Evolutionary conservation across 164 flowering plant genomes (phyloP), one percentile per base, ranked within the genome.

Genomic region (Nymphaea colorata): DNA sequence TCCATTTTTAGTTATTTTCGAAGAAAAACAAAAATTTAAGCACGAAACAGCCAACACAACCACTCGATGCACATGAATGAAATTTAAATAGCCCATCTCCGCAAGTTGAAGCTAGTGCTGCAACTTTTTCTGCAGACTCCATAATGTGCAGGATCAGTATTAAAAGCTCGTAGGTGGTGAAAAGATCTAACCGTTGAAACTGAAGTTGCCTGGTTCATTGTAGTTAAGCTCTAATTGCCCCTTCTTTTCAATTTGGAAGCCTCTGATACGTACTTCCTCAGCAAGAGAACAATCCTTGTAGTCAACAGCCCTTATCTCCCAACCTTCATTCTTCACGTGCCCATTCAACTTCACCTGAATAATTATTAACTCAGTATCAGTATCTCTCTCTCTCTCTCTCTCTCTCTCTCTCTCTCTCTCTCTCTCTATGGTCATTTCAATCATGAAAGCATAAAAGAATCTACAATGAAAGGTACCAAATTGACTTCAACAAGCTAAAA

Each of bases 191-290:
- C 57, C 57, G 3, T 51, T 76, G 75, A 81, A 78, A 67, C 60
- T 16, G 66, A 81, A 85, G 61, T 84, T 86, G 70, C 92, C 96
- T 12, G 95, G 86, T 71, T 83, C 78, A 3, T 11, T 66, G 62
- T 75, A 86, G 41, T 73, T 82, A 76, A 73, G 72, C 61, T 93
- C 96, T 71, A 83, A 59, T 76, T 90, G 92, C 73, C 86, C 95
- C 6, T 81, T 70, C 76, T 89, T 91, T 65, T 85, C 81, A 67
- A 93, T 75, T 69, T 71, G 81, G 80, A 93, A 93, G 47, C 98
- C 97, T 67, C 98, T 78, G 47, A 78, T 93, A 67, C 97, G 77
- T 44, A 88, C 64, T 79, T 85, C 90, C 67, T 93, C 98, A 2
- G 93, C 87, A 10, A 76, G 65, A 12, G 89, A 81, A 43, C 77